phyloP scores from a whole-genome alignment of 768 basidiomycete species.

The Mrakia gelida region DNA sequence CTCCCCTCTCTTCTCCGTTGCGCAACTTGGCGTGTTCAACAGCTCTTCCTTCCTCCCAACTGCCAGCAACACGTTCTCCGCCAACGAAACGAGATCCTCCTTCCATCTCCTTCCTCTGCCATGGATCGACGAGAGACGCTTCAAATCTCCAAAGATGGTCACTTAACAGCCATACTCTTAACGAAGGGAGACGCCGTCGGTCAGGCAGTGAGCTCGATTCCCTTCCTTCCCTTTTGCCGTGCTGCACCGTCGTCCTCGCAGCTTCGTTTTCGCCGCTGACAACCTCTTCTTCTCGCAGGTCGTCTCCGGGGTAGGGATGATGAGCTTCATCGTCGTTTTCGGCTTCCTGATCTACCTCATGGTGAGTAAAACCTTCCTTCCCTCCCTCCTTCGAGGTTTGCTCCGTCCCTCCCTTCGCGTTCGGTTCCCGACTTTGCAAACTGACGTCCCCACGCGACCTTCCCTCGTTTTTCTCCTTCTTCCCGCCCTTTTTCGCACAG shows the following conservation, averaged over 20 bases:
- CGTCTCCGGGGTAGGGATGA: neutral
- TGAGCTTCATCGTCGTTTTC: neutral
- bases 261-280: neutral
- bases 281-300: neutral
- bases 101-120: no score
- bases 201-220: neutral
- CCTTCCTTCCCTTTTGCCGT: neutral
- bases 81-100: no score
- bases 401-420: no score
- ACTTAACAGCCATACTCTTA: neutral
- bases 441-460: neutral
- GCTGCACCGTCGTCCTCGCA: neutral
- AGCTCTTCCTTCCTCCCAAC: no score
- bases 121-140: neutral
- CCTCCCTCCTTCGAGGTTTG: neutral
- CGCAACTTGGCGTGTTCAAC: neutral
- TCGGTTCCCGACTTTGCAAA: neutral
- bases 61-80: no score
- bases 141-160: neutral
- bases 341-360: neutral
- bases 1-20: neutral
- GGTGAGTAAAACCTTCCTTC: conserved; percentile 1
- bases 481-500: neutral
- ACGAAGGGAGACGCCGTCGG: neutral
- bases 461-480: neutral